phyloP scores from a whole-genome alignment of 208 protist genomes.

The Leishmania mexicana region DNA sequence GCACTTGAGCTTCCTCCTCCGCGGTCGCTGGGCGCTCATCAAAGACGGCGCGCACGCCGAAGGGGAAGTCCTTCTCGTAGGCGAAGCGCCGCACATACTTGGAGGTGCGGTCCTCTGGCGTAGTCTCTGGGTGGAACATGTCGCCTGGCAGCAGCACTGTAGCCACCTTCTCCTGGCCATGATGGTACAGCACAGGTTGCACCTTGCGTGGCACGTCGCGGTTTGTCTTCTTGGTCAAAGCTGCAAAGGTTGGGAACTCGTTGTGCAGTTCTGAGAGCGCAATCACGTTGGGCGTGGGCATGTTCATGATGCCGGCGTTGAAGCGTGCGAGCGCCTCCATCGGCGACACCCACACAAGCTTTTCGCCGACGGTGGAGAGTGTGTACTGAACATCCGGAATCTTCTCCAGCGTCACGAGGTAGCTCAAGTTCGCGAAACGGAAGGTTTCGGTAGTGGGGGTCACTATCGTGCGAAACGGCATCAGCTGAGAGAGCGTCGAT shows the following conservation, averaged over 20 bases:
- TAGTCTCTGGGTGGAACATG: slow-evolving; percentile 67
- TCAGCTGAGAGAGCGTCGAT: slow-evolving; percentile 57
- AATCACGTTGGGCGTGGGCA: slow-evolving; percentile 89
- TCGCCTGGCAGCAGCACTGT: slow-evolving; percentile 88
- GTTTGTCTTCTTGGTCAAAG: slow-evolving; percentile 64
- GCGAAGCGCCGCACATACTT: slow-evolving; percentile 80
- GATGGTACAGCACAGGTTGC: slow-evolving; percentile 70
- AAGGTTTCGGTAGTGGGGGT: slow-evolving; percentile 86
- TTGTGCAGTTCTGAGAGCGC: slow-evolving; percentile 83
- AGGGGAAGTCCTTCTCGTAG: slow-evolving; percentile 88
- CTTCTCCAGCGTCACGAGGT: slow-evolving; percentile 76
- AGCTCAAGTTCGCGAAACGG: slow-evolving; percentile 81
- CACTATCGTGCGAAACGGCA: slow-evolving; percentile 75
- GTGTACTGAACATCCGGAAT: slow-evolving; percentile 82
- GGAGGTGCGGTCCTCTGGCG: slow-evolving; percentile 56
- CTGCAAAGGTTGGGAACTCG: slow-evolving; percentile 77
- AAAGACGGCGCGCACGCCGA: slow-evolving; percentile 85
- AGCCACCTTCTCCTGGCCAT: slow-evolving; percentile 71
- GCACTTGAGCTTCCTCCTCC: slow-evolving; percentile 41
- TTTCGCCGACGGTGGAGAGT: slow-evolving; percentile 68
- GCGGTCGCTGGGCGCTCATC: slow-evolving; percentile 68
- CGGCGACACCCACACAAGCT: slow-evolving; percentile 89
- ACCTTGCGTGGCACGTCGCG: slow-evolving; percentile 45
- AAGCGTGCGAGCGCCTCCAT: slow-evolving; percentile 91
- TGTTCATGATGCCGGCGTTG: slow-evolving; percentile 91